Conservation (phyloP, 2,329 filamentous ascomycete genomes). For the Chalaropsis ovoidea region DNA sequence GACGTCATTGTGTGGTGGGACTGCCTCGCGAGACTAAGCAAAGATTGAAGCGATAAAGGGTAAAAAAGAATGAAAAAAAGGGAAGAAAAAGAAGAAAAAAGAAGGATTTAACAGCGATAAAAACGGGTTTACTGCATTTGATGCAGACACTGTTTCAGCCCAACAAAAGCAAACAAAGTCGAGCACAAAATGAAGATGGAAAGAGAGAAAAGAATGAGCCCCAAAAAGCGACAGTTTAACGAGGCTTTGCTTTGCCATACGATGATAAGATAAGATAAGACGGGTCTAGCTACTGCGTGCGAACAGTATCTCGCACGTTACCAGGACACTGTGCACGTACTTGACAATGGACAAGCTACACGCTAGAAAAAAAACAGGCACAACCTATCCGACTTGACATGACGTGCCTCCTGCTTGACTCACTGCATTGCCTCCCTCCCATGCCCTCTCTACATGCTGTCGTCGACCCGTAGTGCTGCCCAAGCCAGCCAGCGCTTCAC, state of each 20-base stretch:
- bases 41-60: neutral
- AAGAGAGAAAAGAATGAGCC: neutral
- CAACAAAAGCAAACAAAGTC: neutral
- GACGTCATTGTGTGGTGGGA: conserved; percentile 4
- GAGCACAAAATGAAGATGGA: neutral
- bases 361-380: no score
- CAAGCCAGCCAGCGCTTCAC: no score
- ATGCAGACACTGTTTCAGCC: conserved; percentile 15
- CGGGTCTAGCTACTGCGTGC: neutral
- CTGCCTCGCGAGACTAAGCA: neutral
- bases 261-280: conserved; percentile 2
- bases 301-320: neutral
- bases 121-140: neutral
- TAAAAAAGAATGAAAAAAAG: conserved; percentile 1
- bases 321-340: neutral
- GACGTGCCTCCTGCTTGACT: no score
- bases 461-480: no score
- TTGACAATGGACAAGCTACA: neutral
- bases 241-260: neutral
- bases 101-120: neutral
- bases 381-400: no score
- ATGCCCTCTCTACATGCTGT: no score
- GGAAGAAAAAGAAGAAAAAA: neutral
- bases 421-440: no score
- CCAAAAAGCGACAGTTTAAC: neutral